These are phyloP conservation scores for Cytospora mali DNA, from an alignment of 2,329 filamentous ascomycete genomes.

Conservation along the genomic window DNA sequence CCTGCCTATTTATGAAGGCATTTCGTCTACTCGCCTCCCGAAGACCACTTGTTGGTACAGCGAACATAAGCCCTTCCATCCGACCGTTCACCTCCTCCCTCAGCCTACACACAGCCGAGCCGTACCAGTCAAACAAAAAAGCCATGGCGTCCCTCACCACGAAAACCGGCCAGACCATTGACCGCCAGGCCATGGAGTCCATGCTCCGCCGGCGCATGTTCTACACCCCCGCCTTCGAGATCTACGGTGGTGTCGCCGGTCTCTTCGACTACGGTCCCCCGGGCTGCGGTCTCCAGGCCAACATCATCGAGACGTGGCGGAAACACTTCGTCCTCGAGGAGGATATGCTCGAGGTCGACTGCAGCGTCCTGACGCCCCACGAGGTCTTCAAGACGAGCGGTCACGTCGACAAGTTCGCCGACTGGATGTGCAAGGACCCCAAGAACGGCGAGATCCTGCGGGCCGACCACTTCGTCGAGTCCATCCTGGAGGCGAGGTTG, in stretches of 20 bases:
- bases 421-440: conserved; percentile 99
- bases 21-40: conserved; percentile 26
- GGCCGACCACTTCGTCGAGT: conserved; percentile 95
- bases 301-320: conserved; percentile 86
- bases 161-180: conserved; percentile 86
- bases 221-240: conserved; percentile 94
- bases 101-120: conserved; percentile 1
- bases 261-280: conserved; percentile 94
- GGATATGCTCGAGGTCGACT: conserved; percentile 95
- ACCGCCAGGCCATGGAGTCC: conserved; percentile 78
- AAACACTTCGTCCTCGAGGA: conserved; percentile 93
- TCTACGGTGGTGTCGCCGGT: conserved; percentile 86
- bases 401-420: conserved; percentile 96
- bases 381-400: conserved; percentile 94
- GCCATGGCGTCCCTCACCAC: conserved; percentile 57
- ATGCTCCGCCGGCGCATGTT: conserved; percentile 88
- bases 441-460: conserved; percentile 96
- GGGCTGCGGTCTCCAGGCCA: conserved; percentile 81
- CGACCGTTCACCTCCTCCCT: conserved; percentile 22
- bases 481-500: conserved; percentile 82
- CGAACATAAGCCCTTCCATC: conserved; percentile 17
- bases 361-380: conserved; percentile 89
- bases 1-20: conserved; percentile 35
- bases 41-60: conserved; percentile 32
- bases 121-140: not conserved